Evolutionary conservation across 1,284 basidiomycete species (phyloP), one percentile per base, ranked within the genome.

Genomic region (Fomitopsis palustris): DNA sequence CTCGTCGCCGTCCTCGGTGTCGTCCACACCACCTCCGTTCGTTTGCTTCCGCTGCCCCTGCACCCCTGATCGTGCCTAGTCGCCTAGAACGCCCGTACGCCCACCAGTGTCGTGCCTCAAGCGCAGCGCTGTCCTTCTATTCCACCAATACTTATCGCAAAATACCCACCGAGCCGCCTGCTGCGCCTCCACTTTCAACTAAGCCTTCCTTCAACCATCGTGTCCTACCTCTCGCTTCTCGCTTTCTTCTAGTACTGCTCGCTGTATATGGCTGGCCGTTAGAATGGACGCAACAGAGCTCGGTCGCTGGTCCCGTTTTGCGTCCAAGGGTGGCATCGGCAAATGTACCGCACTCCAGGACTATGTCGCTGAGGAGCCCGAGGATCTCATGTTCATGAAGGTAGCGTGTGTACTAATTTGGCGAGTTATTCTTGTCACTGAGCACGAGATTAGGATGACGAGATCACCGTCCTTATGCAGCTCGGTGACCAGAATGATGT

Each of bases 331-430:
- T 0, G 92, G 90, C 16, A 91, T 93, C 54, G 91, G 91, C 2
- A 86, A 78, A 64, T 90, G 89, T 63, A 86, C 83, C 0, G 91
- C 91, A 1, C 60, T 81, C 31, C 78, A 81, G 54, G 92, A 95
- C 69, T 93, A 90, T 66, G 83, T 92, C 8, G 92, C 92, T 2
- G 86, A 93, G 70, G 78, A 81, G 45, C 76, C 84, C 12, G 88
- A 89, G 49, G 92, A 95, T 72, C 80, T 96, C 56, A 96, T 96
- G 93, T 95, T 95, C 71, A 77, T 95, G 62, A 86, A 89, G 78
- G 90, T 85, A 54, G 25, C 23, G 43, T 51, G 29, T 60, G 55
- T 39, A 27, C 12, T 41, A 47, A 52, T 38, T 42, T 29, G 4
- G 29, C 12, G 33, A 6, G 2, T 35, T 51, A 38, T 52, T 19